phyloP scores from a whole-genome alignment of 2,329 filamentous ascomycete species.

The Apiospora pterosperma region DNA sequence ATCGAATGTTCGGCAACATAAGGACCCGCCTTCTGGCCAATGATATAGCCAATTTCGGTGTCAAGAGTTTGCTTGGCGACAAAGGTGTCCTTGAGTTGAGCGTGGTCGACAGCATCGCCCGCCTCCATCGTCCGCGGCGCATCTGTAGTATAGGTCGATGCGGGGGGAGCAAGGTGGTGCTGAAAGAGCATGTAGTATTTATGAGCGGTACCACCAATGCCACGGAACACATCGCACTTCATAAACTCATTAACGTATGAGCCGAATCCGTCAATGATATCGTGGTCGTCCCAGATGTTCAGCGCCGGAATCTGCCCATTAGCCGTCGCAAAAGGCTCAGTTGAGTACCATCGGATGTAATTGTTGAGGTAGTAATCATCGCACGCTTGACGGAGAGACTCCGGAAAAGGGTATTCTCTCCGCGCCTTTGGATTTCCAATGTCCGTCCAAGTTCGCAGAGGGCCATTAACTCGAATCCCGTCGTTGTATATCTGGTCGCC shows the following conservation, averaged over 20 bases:
- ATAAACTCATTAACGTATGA: conserved; percentile 95
- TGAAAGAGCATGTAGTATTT: conserved; percentile 99
- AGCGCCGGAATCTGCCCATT: conserved; percentile 93
- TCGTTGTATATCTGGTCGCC: conserved; percentile 98
- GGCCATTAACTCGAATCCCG: conserved; percentile 79
- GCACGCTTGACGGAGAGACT: conserved; percentile 75
- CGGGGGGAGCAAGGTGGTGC: conserved; percentile 83
- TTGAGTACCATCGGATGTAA: conserved; percentile 81
- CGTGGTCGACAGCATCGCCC: conserved; percentile 60
- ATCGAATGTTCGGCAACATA: conserved; percentile 88
- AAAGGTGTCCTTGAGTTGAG: conserved; percentile 71
- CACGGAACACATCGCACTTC: conserved; percentile 86
- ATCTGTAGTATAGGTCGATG: conserved; percentile 77
- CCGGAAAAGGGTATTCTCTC: conserved; percentile 71
- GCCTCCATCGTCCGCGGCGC: conserved; percentile 58
- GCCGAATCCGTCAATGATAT: conserved; percentile 89
- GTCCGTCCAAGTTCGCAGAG: conserved; percentile 76
- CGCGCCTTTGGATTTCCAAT: conserved; percentile 83
- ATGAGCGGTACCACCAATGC: conserved; percentile 86
- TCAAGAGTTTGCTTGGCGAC: conserved; percentile 49
- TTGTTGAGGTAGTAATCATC: conserved; percentile 91
- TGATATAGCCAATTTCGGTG: conserved; percentile 70
- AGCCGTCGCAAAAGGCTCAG: conserved; percentile 78
- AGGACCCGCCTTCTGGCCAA: conserved; percentile 73
- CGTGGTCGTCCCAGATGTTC: conserved; percentile 98